A percentile compares a stretch with the other conserved stretches of the same genome.
Conservation (phyloP, 176 grass and related monocot species). For the Phragmites australis region DNA sequence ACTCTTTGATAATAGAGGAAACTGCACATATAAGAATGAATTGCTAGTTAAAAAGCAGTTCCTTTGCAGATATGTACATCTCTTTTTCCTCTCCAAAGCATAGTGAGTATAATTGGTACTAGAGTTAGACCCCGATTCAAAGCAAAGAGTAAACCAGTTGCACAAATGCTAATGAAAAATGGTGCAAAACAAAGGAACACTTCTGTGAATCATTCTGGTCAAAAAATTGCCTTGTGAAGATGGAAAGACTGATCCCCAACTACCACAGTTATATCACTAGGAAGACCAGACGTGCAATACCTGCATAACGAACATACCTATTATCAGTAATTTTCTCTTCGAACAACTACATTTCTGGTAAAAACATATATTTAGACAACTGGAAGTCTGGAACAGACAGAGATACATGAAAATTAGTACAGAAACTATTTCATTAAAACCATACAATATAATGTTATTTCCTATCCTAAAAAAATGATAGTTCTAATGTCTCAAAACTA, state of each 20-base stretch:
- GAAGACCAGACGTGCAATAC: slow-evolving; percentile 86
- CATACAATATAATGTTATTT: background rate
- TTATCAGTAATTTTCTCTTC: slow-evolving; percentile 27
- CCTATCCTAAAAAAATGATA: background rate
- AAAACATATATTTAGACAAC: background rate
- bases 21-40: slow-evolving; percentile 49
- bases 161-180: slow-evolving; percentile 5
- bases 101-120: slow-evolving; percentile 1
- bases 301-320: slow-evolving; percentile 43
- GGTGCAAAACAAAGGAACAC: background rate
- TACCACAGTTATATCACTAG: slow-evolving; percentile 72
- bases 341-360: background rate
- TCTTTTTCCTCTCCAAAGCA: background rate
- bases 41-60: background rate
- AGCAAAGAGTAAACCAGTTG: slow-evolving; percentile 14
- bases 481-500: background rate
- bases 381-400: background rate
- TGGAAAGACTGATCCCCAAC: slow-evolving; percentile 65
- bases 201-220: slow-evolving; percentile 7
- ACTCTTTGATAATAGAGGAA: slow-evolving; percentile 90
- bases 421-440: slow-evolving; percentile 3
- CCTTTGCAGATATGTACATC: background rate
- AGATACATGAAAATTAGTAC: background rate
- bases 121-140: slow-evolving; percentile 12
- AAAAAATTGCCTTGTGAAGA: slow-evolving; percentile 86